phyloP scores from a whole-genome alignment of 805 yeast species.

The Ogataea paradorogensis region DNA sequence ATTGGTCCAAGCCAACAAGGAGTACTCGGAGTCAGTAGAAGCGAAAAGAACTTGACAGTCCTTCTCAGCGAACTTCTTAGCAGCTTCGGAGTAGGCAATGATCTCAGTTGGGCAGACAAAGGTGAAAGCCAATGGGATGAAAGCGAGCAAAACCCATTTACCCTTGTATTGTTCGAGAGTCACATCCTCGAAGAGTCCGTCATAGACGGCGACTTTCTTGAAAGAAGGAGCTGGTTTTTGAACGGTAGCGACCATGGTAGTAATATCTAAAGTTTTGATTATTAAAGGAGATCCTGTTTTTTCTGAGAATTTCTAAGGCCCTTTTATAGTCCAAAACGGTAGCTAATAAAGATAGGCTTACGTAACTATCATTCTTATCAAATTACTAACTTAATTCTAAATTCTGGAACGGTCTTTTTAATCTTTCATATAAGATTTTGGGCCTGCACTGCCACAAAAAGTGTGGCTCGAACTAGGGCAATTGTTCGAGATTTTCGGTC shows the following conservation, averaged over 20 bases:
- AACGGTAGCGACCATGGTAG: conserved; percentile 78
- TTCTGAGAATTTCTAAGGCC: conserved; percentile 1
- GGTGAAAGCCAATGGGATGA: conserved; percentile 98
- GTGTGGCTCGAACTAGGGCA: background rate
- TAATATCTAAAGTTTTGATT: background rate
- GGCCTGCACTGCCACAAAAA: conserved; percentile 10
- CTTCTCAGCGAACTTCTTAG: conserved; percentile 80
- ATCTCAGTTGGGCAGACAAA: conserved; percentile 99
- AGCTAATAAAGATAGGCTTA: background rate
- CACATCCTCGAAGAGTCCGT: conserved; percentile 94
- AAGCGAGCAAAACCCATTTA: conserved; percentile 95
- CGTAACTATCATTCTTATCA: conserved; percentile 8
- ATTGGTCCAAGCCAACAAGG: conserved; percentile 97
- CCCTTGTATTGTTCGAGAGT: conserved; percentile 95
- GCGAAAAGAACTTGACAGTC: conserved; percentile 90
- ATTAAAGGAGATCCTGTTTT: conserved; percentile 1
- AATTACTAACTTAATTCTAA: conserved; percentile 15
- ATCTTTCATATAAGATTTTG: too few species aligned
- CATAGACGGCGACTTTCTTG: conserved; percentile 95
- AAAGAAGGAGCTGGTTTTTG: conserved; percentile 96
- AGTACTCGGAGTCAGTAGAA: conserved; percentile 97
- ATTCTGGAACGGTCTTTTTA: conserved; percentile 15
- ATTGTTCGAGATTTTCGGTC: background rate
- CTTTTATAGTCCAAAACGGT: conserved; percentile 5
- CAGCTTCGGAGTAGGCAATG: conserved; percentile 97